A percentile compares a stretch with the other conserved stretches of the same genome.
These are phyloP conservation scores for Capsella rubella DNA, from an alignment of 441 rosid species.

Conservation along the genomic window DNA sequence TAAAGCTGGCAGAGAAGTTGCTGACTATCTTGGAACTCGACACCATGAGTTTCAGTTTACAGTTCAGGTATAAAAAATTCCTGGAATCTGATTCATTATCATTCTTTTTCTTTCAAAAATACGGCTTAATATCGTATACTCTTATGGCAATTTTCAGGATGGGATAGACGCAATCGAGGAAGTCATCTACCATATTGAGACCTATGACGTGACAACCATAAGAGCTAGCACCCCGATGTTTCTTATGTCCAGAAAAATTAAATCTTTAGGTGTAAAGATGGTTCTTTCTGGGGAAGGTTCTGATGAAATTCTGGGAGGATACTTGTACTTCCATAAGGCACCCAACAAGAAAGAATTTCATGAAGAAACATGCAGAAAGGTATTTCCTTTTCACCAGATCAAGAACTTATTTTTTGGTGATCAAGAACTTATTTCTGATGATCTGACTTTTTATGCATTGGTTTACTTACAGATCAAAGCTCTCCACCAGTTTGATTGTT, in stretches of 20 bases:
- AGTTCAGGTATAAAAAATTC: constrained; percentile 66
- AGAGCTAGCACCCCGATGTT: constrained; percentile 99
- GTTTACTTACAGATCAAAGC: constrained; percentile 78
- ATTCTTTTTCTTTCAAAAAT: background rate
- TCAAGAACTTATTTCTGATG: constrained; percentile 3
- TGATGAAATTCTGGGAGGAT: constrained; percentile 98
- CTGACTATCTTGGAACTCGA: constrained; percentile 90
- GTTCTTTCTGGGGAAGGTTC: constrained; percentile 99
- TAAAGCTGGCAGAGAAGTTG: constrained; percentile 95
- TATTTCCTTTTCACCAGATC: constrained; percentile 29
- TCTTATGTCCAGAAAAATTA: constrained; percentile 98
- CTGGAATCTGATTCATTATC: background rate
- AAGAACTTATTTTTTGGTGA: constrained; percentile 14
- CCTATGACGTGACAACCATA: constrained; percentile 96
- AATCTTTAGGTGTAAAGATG: constrained; percentile 99
- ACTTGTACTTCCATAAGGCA: constrained; percentile 97
- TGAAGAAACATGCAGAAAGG: constrained; percentile 97
- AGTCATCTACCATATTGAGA: constrained; percentile 95
- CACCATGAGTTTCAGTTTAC: constrained; percentile 98
- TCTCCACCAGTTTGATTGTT: constrained; percentile 96
- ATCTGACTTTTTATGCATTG: constrained; percentile 26
- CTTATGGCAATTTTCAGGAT: constrained; percentile 61
- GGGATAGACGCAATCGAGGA: constrained; percentile 98
- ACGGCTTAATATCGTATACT: background rate
- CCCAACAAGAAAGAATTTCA: constrained; percentile 97